Percentiles rank a stretch among this genome's conserved stretches.
Conservation (phyloP, 148 eudicot species). For the Rhododendron molle region DNA sequence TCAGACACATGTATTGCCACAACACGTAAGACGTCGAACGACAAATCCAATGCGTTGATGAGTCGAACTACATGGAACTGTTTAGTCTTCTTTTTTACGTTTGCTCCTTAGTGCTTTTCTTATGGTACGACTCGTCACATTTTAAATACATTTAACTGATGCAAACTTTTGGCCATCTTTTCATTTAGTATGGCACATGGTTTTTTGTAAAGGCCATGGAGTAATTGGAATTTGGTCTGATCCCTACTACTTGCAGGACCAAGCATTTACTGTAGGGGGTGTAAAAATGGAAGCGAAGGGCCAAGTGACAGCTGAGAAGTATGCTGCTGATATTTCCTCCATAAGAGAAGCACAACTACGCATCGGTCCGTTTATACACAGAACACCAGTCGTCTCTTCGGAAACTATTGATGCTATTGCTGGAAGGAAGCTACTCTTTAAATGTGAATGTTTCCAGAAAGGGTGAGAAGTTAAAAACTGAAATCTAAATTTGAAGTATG, state of each 20-base stretch:
- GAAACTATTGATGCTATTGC: slow-evolving; percentile 63
- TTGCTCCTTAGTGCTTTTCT: not conserved
- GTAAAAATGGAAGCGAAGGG: slow-evolving; percentile 34
- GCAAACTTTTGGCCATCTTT: not conserved
- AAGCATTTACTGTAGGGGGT: not conserved
- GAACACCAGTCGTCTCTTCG: slow-evolving; percentile 73
- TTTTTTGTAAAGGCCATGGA: not conserved
- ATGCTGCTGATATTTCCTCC: slow-evolving; percentile 79
- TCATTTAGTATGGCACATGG: not conserved
- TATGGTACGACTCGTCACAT: not conserved
- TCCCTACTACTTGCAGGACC: not conserved
- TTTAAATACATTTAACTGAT: not conserved
- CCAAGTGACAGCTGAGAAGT: slow-evolving; percentile 26
- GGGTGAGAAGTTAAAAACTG: slow-evolving; percentile 49
- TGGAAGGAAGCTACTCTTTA: slow-evolving; percentile 73
- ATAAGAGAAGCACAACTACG: slow-evolving; percentile 67
- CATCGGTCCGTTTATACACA: slow-evolving; percentile 53
- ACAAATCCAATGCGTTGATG: not conserved
- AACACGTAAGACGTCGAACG: not conserved
- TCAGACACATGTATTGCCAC: not conserved
- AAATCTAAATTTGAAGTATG: not conserved
- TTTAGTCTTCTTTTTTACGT: not conserved
- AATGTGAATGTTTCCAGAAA: slow-evolving; percentile 97
- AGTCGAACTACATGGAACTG: not conserved
- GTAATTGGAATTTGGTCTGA: slow-evolving; percentile 1